Conservation (phyloP, 2,329 filamentous ascomycete species). For the Apiospora pterosperma region DNA sequence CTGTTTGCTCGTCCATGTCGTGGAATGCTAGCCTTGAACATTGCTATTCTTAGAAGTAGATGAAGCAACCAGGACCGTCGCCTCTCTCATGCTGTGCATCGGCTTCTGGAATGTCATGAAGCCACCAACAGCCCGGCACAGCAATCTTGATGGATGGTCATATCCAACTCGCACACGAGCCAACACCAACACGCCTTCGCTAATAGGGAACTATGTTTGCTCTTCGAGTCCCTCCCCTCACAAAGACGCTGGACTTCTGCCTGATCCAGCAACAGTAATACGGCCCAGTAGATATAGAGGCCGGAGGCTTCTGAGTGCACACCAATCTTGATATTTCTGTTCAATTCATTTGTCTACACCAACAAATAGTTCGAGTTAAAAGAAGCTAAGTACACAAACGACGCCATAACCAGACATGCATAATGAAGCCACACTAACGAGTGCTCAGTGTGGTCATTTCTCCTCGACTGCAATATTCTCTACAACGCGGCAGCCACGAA, state of each 20-base stretch:
- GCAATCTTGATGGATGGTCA: background rate
- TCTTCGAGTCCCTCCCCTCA: background rate
- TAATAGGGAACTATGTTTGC: background rate
- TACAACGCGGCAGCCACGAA: background rate
- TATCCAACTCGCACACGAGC: background rate
- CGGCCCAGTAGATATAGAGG: background rate
- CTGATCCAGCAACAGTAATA: background rate
- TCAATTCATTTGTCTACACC: background rate
- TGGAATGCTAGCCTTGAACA: background rate
- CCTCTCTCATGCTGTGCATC: background rate
- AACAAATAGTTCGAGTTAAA: background rate
- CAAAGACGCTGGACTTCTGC: background rate
- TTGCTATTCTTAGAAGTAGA: background rate
- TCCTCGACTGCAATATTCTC: background rate
- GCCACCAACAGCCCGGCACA: background rate
- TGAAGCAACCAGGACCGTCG: background rate
- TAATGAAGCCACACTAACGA: background rate
- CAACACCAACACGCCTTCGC: background rate
- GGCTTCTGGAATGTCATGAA: background rate
- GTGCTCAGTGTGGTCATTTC: background rate
- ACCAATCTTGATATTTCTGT: background rate
- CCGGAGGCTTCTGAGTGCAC: background rate
- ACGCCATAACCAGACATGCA: background rate
- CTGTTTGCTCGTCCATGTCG: background rate
- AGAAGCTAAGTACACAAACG: slow-evolving; percentile 1